Evolutionary conservation across 257 asterid species (phyloP), one percentile per base, ranked within the genome.

Genomic region (Henckelia pumila): DNA sequence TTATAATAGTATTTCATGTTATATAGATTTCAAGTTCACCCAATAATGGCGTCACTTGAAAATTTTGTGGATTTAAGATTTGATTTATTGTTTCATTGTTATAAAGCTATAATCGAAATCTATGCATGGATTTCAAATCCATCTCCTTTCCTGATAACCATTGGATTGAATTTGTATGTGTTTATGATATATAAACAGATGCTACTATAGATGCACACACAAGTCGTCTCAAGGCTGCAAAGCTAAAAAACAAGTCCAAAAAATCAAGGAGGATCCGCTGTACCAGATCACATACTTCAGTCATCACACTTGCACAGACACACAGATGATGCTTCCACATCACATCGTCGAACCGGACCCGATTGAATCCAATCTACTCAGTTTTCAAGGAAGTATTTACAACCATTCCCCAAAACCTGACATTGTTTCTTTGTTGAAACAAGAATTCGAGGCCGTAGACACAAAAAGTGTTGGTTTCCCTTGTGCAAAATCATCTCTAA

Each of bases 161-260:
- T n/a, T n/a, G n/a, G n/a, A n/a, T n/a, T n/a, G n/a, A n/a, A n/a
- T n/a, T n/a, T n/a, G n/a, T n/a, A n/a, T n/a, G n/a, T n/a, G n/a
- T n/a, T n/a, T n/a, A n/a, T n/a, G n/a, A n/a, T n/a, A n/a, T n/a
- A 7, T n/a, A n/a, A n/a, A n/a, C 78, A 47, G 55, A 16, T 47
- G 55, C 21, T 47, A 47, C 6, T 47, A 47, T 17, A 47, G 21
- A 17, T 47, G 55, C 75, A 81, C 90, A 33, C 80, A 83, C 88
- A 91, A 81, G 78, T n/a, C n/a, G n/a, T 2, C n/a, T 7, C 82
- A 82, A 26, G 84, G 82, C 6, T 91, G 97, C 83, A 73, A 75
- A 65, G 97, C 97, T 5, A 63, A 66, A 8, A 91, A 81, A 47
- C 97, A 88, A 62, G 96, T 91, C 29, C 94, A 91, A 56, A 82